Evolutionary conservation across 495 filamentous ascomycete species (phyloP), one percentile per base, ranked within the genome.

Genomic region (Tirmania nivea): DNA sequence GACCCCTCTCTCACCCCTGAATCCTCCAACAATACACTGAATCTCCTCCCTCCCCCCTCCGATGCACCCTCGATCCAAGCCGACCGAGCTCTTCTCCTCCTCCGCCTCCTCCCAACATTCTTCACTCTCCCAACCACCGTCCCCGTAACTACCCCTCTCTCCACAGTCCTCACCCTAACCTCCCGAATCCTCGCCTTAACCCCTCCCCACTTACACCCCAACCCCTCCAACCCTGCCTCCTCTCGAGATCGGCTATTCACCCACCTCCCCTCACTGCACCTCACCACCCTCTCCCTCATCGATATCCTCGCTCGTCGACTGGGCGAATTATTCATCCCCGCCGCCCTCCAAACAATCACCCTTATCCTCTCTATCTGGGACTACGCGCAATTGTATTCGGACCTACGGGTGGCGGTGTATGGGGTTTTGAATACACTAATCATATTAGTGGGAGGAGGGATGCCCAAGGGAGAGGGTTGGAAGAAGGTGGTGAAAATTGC

Each of bases 321-420:
- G 8, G 54, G 50, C 8, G 10, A 25, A 6, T 12, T 57, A 16
- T 52, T 64, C 12, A 20, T 52, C n/a, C 62, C 62, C 1, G 25
- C 55, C 11, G 21, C 55, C 3, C 36, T 62, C n/a, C 61, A 64
- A 19, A 62, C 64, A 12, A 31, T 64, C 19, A 61, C 52, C 34
- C 52, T 54, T 8, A 60, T 61, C 14, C 52, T 56, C 19, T 59
- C 60, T n/a, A 58, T 59, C 19, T 50, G 49, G 10, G 58, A 55
- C 1, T 42, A 59, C 34, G 37, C 48, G 10, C 57, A 55, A 39
- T 20, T 21, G 11, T 55, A 35, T 21, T 19, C n/a, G 5, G 11
- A n/a, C 25, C 3, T 50, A 16, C 48, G 21, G 5, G 25, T 12
- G 48, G 48, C n/a, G 25, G n/a, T 50, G 11, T 52, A 57, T 11